phyloP scores from a whole-genome alignment of 2,329 filamentous ascomycete genomes.

The Aspergillus oerlinghausenensis region DNA sequence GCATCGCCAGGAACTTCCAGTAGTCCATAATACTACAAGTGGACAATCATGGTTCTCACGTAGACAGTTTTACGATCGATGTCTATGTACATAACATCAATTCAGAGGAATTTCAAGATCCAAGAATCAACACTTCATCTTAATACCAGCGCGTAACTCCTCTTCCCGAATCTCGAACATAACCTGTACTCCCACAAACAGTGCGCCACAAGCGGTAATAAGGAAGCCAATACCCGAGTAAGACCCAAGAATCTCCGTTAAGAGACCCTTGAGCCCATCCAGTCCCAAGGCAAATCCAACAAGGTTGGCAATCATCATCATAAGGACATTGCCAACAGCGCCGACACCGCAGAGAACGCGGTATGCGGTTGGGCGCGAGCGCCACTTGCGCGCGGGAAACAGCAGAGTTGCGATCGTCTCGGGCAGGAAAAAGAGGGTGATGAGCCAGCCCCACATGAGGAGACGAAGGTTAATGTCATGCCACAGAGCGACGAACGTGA shows the following conservation, averaged over 20 bases:
- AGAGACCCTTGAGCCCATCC: slow-evolving; percentile 75
- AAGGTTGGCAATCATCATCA: slow-evolving; percentile 95
- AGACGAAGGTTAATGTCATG: slow-evolving; percentile 91
- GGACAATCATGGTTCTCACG: not conserved
- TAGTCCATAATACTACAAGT: not conserved
- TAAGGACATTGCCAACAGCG: slow-evolving; percentile 75
- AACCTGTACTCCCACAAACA: slow-evolving; percentile 83
- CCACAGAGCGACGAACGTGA: slow-evolving; percentile 97
- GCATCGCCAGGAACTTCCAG: not conserved
- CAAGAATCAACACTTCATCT: slow-evolving; percentile 66
- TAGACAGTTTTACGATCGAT: not conserved
- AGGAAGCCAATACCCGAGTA: slow-evolving; percentile 75
- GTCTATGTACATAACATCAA: not conserved
- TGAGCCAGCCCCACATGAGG: slow-evolving; percentile 94
- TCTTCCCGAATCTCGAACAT: slow-evolving; percentile 94
- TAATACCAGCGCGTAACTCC: slow-evolving; percentile 76
- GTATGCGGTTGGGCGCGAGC: slow-evolving; percentile 64
- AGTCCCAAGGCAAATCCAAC: slow-evolving; percentile 92
- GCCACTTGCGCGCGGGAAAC: slow-evolving; percentile 72
- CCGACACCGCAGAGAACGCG: slow-evolving; percentile 76
- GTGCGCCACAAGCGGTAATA: slow-evolving; percentile 60
- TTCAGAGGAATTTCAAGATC: not conserved
- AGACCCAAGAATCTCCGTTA: slow-evolving; percentile 70
- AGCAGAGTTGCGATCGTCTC: slow-evolving; percentile 68
- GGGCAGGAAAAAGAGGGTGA: slow-evolving; percentile 88